Percentiles rank a stretch among this genome's conserved stretches.
Evolutionary conservation across 2,329 filamentous ascomycete species (phyloP).

Genomic region (Talaromyces marneffei): DNA sequence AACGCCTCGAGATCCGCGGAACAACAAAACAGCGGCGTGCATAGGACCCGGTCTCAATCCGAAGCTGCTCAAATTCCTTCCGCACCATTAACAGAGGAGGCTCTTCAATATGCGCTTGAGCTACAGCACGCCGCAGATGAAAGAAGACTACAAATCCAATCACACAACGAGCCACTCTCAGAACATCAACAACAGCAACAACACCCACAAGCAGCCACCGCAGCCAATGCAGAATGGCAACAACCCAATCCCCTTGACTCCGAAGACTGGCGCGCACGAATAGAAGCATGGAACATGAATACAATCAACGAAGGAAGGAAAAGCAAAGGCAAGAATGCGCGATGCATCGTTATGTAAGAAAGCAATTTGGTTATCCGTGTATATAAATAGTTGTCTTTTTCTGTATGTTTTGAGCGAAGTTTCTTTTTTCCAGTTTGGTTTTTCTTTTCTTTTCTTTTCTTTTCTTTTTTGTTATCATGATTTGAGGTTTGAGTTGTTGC

Average conservation of each 20-base stretch:
- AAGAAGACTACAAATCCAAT: not conserved
- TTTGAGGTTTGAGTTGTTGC: not conserved
- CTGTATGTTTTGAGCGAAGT: no score
- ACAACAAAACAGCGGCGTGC: slow-evolving; percentile 7
- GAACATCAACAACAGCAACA: not conserved
- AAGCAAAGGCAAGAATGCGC: slow-evolving; percentile 25
- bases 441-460: not conserved
- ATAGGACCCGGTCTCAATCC: slow-evolving; percentile 19
- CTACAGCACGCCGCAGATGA: not conserved
- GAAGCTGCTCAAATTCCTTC: slow-evolving; percentile 17
- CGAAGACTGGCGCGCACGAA: slow-evolving; percentile 34
- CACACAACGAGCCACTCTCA: not conserved
- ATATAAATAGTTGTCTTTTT: not conserved
- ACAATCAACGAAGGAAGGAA: slow-evolving; percentile 32
- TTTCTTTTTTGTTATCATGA: not conserved
- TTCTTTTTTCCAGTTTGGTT: not conserved
- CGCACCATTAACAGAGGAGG: slow-evolving; percentile 11
- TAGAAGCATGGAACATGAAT: slow-evolving; percentile 36
- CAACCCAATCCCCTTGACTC: slow-evolving; percentile 6
- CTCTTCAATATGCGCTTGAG: not conserved
- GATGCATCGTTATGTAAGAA: slow-evolving; percentile 35
- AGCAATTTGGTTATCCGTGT: not conserved
- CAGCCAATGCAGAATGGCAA: slow-evolving; percentile 6
- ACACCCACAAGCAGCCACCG: not conserved
- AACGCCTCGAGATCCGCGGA: slow-evolving; percentile 12